Conservation (phyloP, 202 grass and related monocot species). For the Hordeum pubiflorum region DNA sequence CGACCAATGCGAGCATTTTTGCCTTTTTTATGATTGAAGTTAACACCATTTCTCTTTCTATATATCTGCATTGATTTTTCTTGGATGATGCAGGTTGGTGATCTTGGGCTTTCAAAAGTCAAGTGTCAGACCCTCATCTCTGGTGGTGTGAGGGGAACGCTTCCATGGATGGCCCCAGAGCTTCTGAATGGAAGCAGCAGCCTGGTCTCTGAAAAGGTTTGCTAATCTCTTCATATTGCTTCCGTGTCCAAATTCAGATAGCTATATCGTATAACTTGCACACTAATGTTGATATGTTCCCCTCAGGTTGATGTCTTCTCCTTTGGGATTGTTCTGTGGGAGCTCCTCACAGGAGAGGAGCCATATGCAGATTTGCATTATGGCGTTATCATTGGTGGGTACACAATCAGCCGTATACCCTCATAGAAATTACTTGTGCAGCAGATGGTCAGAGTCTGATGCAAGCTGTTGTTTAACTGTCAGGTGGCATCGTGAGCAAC, state of each 20-base stretch:
- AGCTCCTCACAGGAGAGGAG: conserved; percentile 87
- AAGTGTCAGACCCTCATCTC: conserved; percentile 95
- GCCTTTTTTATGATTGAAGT: neutral
- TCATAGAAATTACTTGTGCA: neutral
- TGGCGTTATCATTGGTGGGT: conserved; percentile 85
- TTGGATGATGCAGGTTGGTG: conserved; percentile 57
- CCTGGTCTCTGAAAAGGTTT: conserved; percentile 88
- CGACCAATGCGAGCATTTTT: neutral
- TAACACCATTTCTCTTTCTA: neutral
- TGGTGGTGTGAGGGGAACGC: conserved; percentile 83
- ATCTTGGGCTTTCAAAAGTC: conserved; percentile 92
- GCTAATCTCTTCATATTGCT: conserved; percentile 1
- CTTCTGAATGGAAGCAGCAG: conserved; percentile 86
- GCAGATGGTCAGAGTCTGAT: neutral
- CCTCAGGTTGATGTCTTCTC: conserved; percentile 93
- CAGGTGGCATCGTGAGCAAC: conserved; percentile 94
- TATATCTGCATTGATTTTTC: conserved; percentile 10
- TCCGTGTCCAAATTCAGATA: neutral
- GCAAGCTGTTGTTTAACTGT: neutral
- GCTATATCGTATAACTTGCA: conserved; percentile 7
- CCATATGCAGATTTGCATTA: conserved; percentile 97
- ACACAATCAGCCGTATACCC: neutral
- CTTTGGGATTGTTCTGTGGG: conserved; percentile 95
- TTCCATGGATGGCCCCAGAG: conserved; percentile 97
- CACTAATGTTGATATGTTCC: neutral